Conservation (phyloP, 768 basidiomycete genomes). For the Serendipita vermifera region DNA sequence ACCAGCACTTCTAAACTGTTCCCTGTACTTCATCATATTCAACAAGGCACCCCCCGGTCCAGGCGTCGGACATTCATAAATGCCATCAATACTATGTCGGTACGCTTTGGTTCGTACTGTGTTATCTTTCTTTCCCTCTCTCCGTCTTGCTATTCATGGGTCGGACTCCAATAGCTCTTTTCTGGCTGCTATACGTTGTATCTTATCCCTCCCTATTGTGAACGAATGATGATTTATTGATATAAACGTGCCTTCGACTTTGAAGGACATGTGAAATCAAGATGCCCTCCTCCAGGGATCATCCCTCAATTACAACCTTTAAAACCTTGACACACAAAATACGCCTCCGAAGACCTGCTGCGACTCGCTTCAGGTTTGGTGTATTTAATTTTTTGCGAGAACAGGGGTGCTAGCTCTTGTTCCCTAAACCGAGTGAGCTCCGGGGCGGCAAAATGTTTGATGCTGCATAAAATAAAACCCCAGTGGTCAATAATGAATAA, state of each 20-base stretch:
- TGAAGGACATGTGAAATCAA: background rate
- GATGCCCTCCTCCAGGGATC: background rate
- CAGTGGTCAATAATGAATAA: slow-evolving; percentile 10
- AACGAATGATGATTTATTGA: too few species aligned
- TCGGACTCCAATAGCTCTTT: background rate
- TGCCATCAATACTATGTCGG: too few species aligned
- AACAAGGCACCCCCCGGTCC: too few species aligned
- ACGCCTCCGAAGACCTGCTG: slow-evolving; percentile 65
- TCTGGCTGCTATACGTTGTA: background rate
- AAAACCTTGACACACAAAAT: slow-evolving; percentile 72
- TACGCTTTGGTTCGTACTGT: too few species aligned
- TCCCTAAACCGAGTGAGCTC: slow-evolving; percentile 50
- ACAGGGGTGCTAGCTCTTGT: slow-evolving; percentile 45
- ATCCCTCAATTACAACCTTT: background rate
- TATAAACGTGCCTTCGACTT: background rate
- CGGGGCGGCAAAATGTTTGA: slow-evolving; percentile 80
- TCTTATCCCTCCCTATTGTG: background rate
- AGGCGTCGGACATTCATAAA: too few species aligned
- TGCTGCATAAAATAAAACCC: slow-evolving; percentile 30
- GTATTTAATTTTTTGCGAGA: slow-evolving; percentile 44
- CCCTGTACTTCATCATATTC: too few species aligned
- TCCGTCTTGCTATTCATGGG: too few species aligned
- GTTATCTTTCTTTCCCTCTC: too few species aligned
- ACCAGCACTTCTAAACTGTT: too few species aligned
- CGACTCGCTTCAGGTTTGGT: slow-evolving; percentile 78